These are phyloP conservation scores for Viridothelium virens DNA, from an alignment of 495 filamentous ascomycete species.

Conservation along the genomic window DNA sequence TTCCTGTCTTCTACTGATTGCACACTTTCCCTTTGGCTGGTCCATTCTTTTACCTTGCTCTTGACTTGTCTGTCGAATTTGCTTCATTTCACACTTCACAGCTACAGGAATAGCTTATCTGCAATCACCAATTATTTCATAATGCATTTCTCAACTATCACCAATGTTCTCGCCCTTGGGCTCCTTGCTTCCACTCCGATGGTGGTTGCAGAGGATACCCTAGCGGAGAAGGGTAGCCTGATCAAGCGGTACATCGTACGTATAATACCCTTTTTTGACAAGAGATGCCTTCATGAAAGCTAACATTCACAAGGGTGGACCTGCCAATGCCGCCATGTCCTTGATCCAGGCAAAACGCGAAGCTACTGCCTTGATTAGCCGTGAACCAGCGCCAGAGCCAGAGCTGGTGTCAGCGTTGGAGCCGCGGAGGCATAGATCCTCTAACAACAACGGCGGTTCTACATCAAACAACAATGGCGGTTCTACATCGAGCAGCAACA, in stretches of 20 bases:
- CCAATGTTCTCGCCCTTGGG: constrained; percentile 1
- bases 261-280: not conserved
- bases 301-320: not conserved
- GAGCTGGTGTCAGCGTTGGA: not conserved
- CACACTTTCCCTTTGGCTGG: constrained; percentile 7
- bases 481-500: too few relatives aligned
- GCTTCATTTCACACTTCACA: not conserved
- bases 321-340: not conserved
- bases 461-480: too few relatives aligned
- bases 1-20: not conserved
- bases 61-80: not conserved
- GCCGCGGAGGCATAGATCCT: too few relatives aligned
- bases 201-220: not conserved
- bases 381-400: not conserved
- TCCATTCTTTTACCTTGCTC: constrained; percentile 2
- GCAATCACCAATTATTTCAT: not conserved
- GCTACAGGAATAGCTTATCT: constrained; percentile 5
- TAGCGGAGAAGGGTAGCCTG: constrained; percentile 1
- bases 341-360: not conserved
- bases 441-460: too few relatives aligned
- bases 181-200: constrained; percentile 2
- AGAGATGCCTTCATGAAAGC: not conserved
- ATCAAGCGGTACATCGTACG: not conserved
- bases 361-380: not conserved
- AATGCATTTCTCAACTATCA: constrained; percentile 7